phyloP scores from a whole-genome alignment of 2,329 filamentous ascomycete genomes.

The Arthrobotrys conoides region DNA sequence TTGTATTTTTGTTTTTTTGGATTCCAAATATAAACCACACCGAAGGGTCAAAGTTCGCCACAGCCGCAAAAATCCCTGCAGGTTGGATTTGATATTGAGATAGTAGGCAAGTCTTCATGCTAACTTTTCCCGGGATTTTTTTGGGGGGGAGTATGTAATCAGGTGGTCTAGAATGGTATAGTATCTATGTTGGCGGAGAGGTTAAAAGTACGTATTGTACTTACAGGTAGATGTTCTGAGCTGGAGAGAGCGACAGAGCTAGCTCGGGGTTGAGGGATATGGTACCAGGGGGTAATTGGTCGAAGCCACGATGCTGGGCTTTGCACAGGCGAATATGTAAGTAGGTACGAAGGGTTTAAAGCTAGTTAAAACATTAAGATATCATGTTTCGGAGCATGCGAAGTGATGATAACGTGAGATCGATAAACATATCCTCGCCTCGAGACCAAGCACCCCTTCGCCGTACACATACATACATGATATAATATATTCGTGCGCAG shows the following conservation, averaged over 20 bases:
- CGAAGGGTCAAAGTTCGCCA: not conserved
- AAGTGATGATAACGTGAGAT: constrained; percentile 56
- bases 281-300: not conserved
- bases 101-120: constrained; percentile 9
- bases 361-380: too few species aligned
- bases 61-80: constrained; percentile 2
- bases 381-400: constrained; percentile 52
- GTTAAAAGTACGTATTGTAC: not conserved
- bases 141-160: not conserved
- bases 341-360: not conserved
- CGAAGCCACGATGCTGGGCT: constrained; percentile 6
- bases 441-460: too few species aligned
- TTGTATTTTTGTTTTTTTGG: too few species aligned
- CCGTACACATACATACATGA: not conserved
- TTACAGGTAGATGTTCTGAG: not conserved
- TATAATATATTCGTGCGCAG: not conserved
- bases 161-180: not conserved
- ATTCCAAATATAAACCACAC: constrained; percentile 18
- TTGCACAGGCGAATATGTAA: not conserved
- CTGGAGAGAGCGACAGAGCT: too few species aligned
- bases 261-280: not conserved
- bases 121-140: constrained; percentile 17
- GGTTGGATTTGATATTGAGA: not conserved
- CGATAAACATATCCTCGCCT: too few species aligned
- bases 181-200: not conserved